Evolutionary conservation across 1,284 basidiomycete genomes (phyloP), one percentile per base, ranked within the genome.

Genomic region (Ceratorhiza oryzae-sativae): DNA sequence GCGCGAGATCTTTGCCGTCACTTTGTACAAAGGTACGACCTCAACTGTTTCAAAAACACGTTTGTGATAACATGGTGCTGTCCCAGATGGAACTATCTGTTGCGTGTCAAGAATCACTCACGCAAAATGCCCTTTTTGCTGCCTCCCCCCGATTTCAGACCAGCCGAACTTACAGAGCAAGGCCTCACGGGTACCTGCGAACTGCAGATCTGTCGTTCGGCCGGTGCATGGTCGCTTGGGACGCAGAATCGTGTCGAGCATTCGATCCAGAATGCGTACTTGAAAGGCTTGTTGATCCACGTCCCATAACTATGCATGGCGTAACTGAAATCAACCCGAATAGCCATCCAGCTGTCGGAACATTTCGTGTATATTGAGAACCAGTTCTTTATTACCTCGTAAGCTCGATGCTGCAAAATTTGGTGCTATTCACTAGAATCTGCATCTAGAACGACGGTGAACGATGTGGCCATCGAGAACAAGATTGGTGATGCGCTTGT

Each of bases 331-430:
- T 39, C 34, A 49, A 61, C 20, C 46, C 58, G 13, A 23, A 56
- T 78, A 94, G 94, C 95, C 1, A 99, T 99, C 72, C 91, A 98
- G 80, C 85, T 94, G 79, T 97, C 95, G 20, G 95, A 98, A 74
- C 92, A 94, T 77, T 95, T 95, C 77, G 91, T 95, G 25, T 95
- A 95, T 81, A 94, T 95, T 73, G 95, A 98, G 80, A 98, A 99
- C 79, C 97, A 99, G 80, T 99, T 98, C 83, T 99, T 99, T 82
- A 95, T 99, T 78, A 93, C 95, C 0, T 97, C 93, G 87, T 93
- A 79, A 70, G 48, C 62, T 34, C 15, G 4, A 45, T 4, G 13
- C 41, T 62, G 34, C 32, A n/a, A 46, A 32, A 32, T 18, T 6
- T 20, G 12, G 13, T n/a, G n/a, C n/a, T 4, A n/a, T 1, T 32